These are phyloP conservation scores for Xylaria curta DNA, from an alignment of 495 filamentous ascomycete genomes.

Conservation along the genomic window DNA sequence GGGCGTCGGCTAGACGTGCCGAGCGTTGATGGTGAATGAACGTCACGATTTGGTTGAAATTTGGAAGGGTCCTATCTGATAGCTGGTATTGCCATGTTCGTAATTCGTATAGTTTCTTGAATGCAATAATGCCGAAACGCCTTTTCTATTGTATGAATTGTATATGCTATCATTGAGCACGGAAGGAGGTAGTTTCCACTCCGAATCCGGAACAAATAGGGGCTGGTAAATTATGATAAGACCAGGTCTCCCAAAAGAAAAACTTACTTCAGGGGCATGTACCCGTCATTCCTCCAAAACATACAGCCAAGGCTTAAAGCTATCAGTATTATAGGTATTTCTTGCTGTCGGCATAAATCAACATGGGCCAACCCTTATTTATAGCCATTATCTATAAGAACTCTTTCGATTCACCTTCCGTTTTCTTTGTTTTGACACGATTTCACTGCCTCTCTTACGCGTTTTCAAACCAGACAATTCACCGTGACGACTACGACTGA, in stretches of 20 bases:
- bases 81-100: neutral
- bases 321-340: neutral
- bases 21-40: neutral
- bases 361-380: neutral
- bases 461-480: neutral
- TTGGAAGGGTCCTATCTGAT: neutral
- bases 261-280: neutral
- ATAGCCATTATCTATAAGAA: neutral
- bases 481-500: neutral
- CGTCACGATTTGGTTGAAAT: neutral
- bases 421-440: neutral
- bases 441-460: neutral
- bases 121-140: neutral
- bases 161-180: neutral
- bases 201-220: conserved; percentile 14
- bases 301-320: neutral
- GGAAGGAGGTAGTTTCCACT: conserved; percentile 1
- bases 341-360: neutral
- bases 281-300: neutral
- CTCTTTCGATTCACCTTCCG: neutral
- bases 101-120: neutral
- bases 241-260: conserved; percentile 9
- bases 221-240: conserved; percentile 4
- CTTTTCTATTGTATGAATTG: neutral
- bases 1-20: neutral